Evolutionary conservation across 768 basidiomycete genomes (phyloP), one percentile per base, ranked within the genome.

Genomic region (Mycena alexandri): DNA sequence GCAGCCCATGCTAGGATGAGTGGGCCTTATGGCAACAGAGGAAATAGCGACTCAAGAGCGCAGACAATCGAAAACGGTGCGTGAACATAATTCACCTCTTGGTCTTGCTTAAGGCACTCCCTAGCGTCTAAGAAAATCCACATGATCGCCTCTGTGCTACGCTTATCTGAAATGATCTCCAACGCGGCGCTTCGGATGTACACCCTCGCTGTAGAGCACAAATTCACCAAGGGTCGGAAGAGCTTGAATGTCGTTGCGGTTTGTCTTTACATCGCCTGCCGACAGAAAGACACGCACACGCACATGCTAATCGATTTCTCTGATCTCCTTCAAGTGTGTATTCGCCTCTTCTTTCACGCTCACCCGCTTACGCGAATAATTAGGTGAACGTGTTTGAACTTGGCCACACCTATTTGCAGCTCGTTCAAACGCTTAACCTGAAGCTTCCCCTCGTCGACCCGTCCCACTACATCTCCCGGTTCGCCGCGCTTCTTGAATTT

Each of bases 231-330:
- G 77, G 98, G 98, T 11, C 87, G 98, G 29, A 91, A 92, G 74
- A 94, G 94, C 72, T 83, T 94, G 75, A 95, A 98, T 73, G 95
- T 99, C 68, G 93, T 97, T 41, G 98, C 96, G 4, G 93, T 96
- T 46, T 99, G 98, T 76, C 85, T 99, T 51, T 99, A 99, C 75
- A 89, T 97, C 47, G 94, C 96, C 4, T 97, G 96, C 76, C 80
- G 97, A 66, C 91, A 96, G 79, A 93, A 92, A 73, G 94, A 97
- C 79, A 95, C 94, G 0, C 82, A 92, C 58, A 94, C 91, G 63
- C 94, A 96, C 78, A 99, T 99, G 98, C 88, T 99, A 25, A 99
- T 99, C 69, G 98, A 99, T 80, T 99, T 99, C 74, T 95, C 95
- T n/a, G 97, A 99, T 76, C 83, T 96, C 44, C 86, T 99, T 5